Conservation (phyloP, 805 yeast genomes). For the Sugiyamaella boreocaroliniensis region DNA sequence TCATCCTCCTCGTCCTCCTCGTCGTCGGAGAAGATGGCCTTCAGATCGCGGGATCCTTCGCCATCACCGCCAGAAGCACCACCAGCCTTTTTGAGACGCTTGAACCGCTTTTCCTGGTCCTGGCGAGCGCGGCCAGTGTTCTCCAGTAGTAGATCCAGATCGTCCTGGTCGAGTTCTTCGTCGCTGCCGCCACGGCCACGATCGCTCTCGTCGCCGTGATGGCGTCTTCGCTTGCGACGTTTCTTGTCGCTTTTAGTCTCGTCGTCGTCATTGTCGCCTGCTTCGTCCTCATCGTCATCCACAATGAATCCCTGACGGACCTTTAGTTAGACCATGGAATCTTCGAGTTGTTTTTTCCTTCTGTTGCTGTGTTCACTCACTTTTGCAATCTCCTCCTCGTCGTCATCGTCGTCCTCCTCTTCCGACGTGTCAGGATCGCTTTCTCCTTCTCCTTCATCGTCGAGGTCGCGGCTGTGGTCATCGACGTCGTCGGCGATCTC, state of each 20-base stretch:
- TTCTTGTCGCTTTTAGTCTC: conserved; percentile 13
- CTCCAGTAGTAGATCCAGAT: conserved; percentile 83
- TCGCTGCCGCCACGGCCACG: conserved; percentile 28
- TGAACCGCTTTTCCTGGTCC: conserved; percentile 39
- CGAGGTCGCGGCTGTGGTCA: conserved; percentile 10
- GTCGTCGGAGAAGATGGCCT: conserved; percentile 63
- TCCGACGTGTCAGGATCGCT: conserved; percentile 63
- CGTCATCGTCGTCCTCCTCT: conserved; percentile 89
- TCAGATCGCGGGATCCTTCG: conserved; percentile 39
- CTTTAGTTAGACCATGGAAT: conserved; percentile 16
- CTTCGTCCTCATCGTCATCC: conserved; percentile 79
- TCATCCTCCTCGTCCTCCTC: conserved; percentile 34
- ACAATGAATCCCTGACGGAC: conserved; percentile 91
- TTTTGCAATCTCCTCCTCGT: conserved; percentile 78
- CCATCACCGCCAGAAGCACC: conserved; percentile 27
- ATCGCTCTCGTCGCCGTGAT: conserved; percentile 16
- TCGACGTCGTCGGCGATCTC: conserved; percentile 15
- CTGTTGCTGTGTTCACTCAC: conserved; percentile 16
- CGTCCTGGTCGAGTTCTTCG: conserved; percentile 88
- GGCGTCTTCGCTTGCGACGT: conserved; percentile 21
- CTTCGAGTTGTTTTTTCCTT: too few species aligned
- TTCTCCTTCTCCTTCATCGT: conserved; percentile 30
- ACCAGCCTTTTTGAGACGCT: conserved; percentile 75
- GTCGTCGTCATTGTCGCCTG: conserved; percentile 39
- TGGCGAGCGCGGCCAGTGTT: conserved; percentile 59